Evolutionary conservation across 345 rosid species (phyloP), one percentile per base, ranked within the genome.

Genomic region (Rhizophora apiculata): DNA sequence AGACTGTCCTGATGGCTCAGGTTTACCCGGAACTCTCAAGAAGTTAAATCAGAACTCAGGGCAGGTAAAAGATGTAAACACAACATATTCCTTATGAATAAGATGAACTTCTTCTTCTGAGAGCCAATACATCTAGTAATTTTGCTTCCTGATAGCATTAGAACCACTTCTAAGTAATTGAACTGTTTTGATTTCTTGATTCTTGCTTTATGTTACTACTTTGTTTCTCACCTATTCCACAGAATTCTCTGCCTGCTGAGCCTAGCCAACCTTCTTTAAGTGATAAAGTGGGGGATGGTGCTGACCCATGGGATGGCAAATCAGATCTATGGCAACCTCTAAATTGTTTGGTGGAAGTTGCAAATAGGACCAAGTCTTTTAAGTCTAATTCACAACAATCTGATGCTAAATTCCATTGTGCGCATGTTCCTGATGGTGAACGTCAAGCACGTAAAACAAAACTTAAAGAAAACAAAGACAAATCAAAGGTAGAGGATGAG

Each of bases 251-350:
- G 43, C 37, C 66, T 46, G 62, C 72, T 29, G 69, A 76, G 68
- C 69, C 65, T 43, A 29, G 69, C 64, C 63, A 57, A 63, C 48
- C 27, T 26, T 61, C 62, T 67, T 21, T 53, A 24, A 37, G 32
- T 66, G 34, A 61, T 57, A 71, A 72, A 64, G 61, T 24, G 21
- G 72, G 49, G 43, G 67, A 71, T 67, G 69, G 72, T 51, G 60
- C 52, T 52, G 67, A 76, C 39, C 27, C 75, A 24, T 46, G 68
- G 76, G 75, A 76, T 49, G 69, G 62, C 29, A 67, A 71, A 67
- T 71, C 68, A 43, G 76, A 76, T 76, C 80, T 76, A 20, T 76
- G 80, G 80, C 80, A 76, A 49, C 80, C 80, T 49, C 63, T 76
- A 51, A 76, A 76, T 65, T 76, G 71, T 63, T 57, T 76, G 57